Conservation (phyloP, 345 rosid genomes). For the Gossypium longicalyx region DNA sequence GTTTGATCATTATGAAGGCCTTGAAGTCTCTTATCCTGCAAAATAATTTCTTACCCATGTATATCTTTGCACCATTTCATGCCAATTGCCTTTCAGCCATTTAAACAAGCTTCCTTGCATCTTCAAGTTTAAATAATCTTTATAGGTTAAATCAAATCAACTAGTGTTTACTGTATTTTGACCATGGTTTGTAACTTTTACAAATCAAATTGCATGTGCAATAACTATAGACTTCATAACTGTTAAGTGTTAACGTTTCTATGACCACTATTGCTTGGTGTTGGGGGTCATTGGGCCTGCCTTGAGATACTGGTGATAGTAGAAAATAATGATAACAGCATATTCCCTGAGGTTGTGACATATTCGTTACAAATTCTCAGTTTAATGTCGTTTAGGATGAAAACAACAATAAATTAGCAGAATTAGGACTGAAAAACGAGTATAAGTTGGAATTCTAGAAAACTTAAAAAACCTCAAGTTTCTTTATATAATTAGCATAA, state of each 20-base stretch:
- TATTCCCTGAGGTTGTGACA: too few species aligned
- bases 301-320: too few species aligned
- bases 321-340: too few species aligned
- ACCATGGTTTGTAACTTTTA: neutral
- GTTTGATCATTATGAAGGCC: neutral
- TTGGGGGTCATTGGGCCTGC: too few species aligned
- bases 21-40: neutral
- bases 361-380: too few species aligned
- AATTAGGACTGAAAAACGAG: too few species aligned
- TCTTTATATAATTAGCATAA: neutral
- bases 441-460: too few species aligned
- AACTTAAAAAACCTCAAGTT: too few species aligned
- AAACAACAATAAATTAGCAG: too few species aligned
- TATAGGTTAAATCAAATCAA: neutral
- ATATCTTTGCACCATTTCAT: neutral
- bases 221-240: neutral
- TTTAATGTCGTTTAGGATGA: too few species aligned
- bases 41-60: neutral
- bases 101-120: neutral
- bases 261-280: neutral
- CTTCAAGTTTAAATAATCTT: neutral
- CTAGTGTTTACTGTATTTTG: neutral
- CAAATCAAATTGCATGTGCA: neutral
- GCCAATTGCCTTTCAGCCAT: neutral
- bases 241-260: neutral